phyloP scores from a whole-genome alignment of 805 yeast genomes.

The Candida manassasensis region DNA sequence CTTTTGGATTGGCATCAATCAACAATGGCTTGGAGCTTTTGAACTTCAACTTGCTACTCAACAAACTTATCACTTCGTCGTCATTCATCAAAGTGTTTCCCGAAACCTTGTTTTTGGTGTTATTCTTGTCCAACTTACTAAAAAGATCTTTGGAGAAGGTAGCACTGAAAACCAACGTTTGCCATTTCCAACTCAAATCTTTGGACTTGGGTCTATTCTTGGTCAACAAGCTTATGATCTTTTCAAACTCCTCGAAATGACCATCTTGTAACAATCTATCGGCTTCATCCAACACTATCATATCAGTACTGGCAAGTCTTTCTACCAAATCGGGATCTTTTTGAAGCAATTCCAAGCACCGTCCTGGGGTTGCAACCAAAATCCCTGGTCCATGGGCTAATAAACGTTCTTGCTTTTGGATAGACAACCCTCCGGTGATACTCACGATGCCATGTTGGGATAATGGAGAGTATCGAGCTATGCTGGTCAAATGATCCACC shows the following conservation, averaged over 20 bases:
- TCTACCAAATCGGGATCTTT: conserved; percentile 45
- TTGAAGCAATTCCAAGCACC: conserved; percentile 77
- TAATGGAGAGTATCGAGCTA: conserved; percentile 51
- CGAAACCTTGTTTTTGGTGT: conserved; percentile 17
- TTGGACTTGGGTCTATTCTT: conserved; percentile 42
- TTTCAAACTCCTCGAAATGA: conserved; percentile 89
- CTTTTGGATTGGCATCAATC: conserved; percentile 84
- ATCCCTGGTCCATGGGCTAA: conserved; percentile 71
- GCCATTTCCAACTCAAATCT: conserved; percentile 47
- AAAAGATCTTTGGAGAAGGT: conserved; percentile 84
- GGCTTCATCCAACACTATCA: conserved; percentile 85
- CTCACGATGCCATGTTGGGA: conserved; percentile 59
- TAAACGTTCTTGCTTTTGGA: conserved; percentile 86
- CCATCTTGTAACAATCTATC: conserved; percentile 94
- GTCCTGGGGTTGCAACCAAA: conserved; percentile 93
- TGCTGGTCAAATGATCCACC: conserved; percentile 62
- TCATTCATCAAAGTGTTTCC: conserved; percentile 38
- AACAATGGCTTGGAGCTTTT: conserved; percentile 60
- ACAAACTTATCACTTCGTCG: conserved; percentile 59
- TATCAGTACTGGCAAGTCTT: conserved; percentile 43
- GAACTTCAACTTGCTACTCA: conserved; percentile 69
- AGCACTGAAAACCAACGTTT: conserved; percentile 91
- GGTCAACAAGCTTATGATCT: conserved; percentile 59
- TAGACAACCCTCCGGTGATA: conserved; percentile 91
- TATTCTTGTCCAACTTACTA: conserved; percentile 55